A percentile compares a stretch with the other conserved stretches of the same genome.
Evolutionary conservation across 2,329 filamentous ascomycete genomes (phyloP).

Genomic region (Dactylellina leptospora): DNA sequence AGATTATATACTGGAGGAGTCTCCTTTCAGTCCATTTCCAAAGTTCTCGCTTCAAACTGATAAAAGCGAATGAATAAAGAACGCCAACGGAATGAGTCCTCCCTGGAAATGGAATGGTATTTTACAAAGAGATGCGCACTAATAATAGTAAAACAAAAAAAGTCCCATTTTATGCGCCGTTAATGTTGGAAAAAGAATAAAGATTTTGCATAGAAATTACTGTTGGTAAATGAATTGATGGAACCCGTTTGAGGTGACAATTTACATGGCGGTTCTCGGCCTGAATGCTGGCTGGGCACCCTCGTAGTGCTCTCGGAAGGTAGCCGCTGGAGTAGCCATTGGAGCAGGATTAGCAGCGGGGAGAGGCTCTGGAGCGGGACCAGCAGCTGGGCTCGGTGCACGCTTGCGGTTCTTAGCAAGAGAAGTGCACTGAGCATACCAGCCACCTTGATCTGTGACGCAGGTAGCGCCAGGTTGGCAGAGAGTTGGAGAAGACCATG

Average conservation of each 20-base stretch:
- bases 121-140: constrained; percentile 50
- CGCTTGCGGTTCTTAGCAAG: constrained; percentile 41
- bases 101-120: constrained; percentile 31
- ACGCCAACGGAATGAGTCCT: constrained; percentile 44
- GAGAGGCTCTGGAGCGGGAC: constrained; percentile 32
- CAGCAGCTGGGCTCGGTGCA: constrained; percentile 28
- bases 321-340: constrained; percentile 34
- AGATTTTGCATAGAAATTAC: constrained; percentile 18
- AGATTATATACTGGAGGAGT: constrained; percentile 34
- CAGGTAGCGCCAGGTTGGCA: constrained; percentile 46
- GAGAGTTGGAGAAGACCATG: constrained; percentile 42
- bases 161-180: constrained; percentile 52
- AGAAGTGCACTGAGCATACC: constrained; percentile 45
- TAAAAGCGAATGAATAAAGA: constrained; percentile 24
- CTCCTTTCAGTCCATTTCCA: constrained; percentile 15
- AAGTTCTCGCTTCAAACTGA: constrained; percentile 3
- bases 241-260: too few relatives aligned
- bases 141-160: constrained; percentile 25
- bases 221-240: not conserved
- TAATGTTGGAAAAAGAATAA: constrained; percentile 35
- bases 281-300: constrained; percentile 35
- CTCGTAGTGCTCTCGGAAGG: constrained; percentile 34
- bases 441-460: constrained; percentile 35
- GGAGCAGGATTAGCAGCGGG: constrained; percentile 44
- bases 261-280: constrained; percentile 30